A percentile compares a stretch with the other conserved stretches of the same genome.
Evolutionary conservation across 495 filamentous ascomycete species (phyloP).

Genomic region (Parmelia sp.): DNA sequence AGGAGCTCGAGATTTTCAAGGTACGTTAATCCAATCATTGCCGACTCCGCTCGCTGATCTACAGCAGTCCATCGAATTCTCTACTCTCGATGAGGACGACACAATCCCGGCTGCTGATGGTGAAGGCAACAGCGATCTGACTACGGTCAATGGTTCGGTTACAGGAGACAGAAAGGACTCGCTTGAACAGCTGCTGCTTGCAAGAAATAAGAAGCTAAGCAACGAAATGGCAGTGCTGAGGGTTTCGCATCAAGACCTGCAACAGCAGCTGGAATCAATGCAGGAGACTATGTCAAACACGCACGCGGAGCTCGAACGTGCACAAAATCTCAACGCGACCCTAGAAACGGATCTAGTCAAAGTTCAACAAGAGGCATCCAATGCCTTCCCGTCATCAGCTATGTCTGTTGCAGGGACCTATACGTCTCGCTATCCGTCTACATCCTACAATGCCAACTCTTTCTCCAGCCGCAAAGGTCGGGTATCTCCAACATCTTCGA

Average conservation of each 20-base stretch:
- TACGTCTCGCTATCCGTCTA: conserved; percentile 71
- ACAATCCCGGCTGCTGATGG: conserved; percentile 29
- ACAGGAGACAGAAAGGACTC: conserved; percentile 65
- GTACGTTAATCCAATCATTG: conserved; percentile 29
- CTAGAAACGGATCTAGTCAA: conserved; percentile 87
- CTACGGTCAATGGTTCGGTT: conserved; percentile 41
- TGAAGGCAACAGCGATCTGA: conserved; percentile 27
- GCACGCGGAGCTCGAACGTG: conserved; percentile 79
- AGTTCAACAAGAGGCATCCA: conserved; percentile 76
- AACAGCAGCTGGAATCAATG: conserved; percentile 68
- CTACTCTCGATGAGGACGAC: conserved; percentile 81
- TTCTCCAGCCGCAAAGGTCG: conserved; percentile 50
- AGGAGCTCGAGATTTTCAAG: conserved; percentile 92
- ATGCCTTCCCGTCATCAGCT: conserved; percentile 75
- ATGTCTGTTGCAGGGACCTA: conserved; percentile 94
- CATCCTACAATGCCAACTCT: conserved; percentile 54
- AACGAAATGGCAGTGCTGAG: conserved; percentile 89
- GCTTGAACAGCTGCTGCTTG: conserved; percentile 82
- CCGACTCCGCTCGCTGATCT: conserved; percentile 18
- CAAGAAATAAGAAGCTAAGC: conserved; percentile 90
- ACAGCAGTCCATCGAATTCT: conserved; percentile 80
- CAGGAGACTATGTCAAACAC: conserved; percentile 78
- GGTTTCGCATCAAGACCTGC: conserved; percentile 90
- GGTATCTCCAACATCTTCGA: conserved; percentile 91
- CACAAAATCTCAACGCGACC: conserved; percentile 74